Evolutionary conservation across 2,329 filamentous ascomycete species (phyloP).

Genomic region (Fusarium goolgardi): DNA sequence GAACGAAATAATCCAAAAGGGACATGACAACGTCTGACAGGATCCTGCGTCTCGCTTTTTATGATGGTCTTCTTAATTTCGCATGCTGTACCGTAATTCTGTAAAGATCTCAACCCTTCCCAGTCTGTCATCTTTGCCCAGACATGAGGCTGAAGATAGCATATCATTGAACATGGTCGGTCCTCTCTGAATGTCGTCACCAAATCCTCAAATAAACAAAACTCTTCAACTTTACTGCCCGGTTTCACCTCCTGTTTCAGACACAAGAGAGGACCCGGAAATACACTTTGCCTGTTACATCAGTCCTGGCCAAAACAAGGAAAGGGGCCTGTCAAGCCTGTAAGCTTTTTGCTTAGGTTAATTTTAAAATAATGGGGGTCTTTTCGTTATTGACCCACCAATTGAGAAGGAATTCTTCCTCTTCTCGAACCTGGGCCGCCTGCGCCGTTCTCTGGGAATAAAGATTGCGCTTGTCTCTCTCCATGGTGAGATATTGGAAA

Average conservation of each 20-base stretch:
- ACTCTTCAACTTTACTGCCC: neutral
- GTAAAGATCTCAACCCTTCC: neutral
- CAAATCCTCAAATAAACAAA: neutral
- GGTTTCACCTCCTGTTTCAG: constrained; percentile 1
- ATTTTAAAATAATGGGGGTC: constrained; percentile 7
- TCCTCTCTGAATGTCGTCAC: neutral
- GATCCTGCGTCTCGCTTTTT: neutral
- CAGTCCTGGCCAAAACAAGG: neutral
- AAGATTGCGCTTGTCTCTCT: neutral
- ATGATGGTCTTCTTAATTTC: neutral
- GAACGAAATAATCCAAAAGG: neutral
- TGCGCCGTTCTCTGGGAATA: too few relatives aligned
- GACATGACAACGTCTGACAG: neutral
- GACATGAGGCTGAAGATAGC: neutral
- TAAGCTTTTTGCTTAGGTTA: neutral
- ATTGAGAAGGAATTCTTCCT: neutral
- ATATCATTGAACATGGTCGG: neutral
- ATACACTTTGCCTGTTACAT: constrained; percentile 6
- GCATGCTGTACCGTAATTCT: neutral
- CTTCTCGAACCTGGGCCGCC: neutral
- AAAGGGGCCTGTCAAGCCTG: neutral
- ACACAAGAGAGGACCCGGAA: neutral
- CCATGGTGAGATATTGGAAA: neutral
- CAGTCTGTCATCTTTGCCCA: neutral
- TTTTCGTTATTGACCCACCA: neutral